Conservation (phyloP, 78 protist genomes). For the Fonticula alba region DNA sequence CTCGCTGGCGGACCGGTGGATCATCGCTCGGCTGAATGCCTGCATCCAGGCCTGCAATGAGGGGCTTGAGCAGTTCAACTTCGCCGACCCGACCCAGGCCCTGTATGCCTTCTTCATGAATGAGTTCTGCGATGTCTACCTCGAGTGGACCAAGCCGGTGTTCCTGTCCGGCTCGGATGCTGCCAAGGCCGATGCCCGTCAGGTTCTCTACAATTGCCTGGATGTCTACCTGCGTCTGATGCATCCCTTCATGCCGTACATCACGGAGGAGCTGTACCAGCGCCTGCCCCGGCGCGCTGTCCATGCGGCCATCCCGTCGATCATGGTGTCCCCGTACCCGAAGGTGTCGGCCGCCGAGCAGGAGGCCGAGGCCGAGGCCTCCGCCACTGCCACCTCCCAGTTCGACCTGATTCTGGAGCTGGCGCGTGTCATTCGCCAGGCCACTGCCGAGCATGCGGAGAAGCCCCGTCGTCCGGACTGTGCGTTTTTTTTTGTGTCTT, state of each 20-base stretch:
- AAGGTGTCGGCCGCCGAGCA: too few species aligned
- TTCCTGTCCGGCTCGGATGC: slow-evolving; percentile 3
- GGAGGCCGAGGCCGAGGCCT: too few species aligned
- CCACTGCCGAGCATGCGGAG: too few species aligned
- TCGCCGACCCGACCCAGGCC: slow-evolving; percentile 9
- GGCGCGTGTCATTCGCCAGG: too few species aligned
- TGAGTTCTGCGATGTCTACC: slow-evolving; percentile 46
- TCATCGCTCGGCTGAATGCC: slow-evolving; percentile 15
- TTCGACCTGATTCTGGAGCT: too few species aligned
- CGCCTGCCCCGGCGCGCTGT: neutral
- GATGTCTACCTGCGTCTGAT: slow-evolving; percentile 34
- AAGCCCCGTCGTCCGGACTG: too few species aligned
- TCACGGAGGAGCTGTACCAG: slow-evolving; percentile 64
- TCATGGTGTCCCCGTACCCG: too few species aligned
- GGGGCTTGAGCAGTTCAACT: slow-evolving; percentile 13
- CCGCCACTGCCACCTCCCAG: too few species aligned
- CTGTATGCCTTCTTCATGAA: slow-evolving; percentile 24
- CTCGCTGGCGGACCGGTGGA: slow-evolving; percentile 47
- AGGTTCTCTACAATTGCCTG: slow-evolving; percentile 15
- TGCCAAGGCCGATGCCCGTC: slow-evolving; percentile 3
- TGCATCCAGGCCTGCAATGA: slow-evolving; percentile 18
- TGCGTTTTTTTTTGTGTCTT: too few species aligned
- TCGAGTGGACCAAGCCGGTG: slow-evolving; percentile 11
- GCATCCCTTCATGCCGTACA: slow-evolving; percentile 85
- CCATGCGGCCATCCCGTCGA: too few species aligned